phyloP scores from a whole-genome alignment of 192 early-diverging fungal species.

The Neocallimastix lanati region DNA sequence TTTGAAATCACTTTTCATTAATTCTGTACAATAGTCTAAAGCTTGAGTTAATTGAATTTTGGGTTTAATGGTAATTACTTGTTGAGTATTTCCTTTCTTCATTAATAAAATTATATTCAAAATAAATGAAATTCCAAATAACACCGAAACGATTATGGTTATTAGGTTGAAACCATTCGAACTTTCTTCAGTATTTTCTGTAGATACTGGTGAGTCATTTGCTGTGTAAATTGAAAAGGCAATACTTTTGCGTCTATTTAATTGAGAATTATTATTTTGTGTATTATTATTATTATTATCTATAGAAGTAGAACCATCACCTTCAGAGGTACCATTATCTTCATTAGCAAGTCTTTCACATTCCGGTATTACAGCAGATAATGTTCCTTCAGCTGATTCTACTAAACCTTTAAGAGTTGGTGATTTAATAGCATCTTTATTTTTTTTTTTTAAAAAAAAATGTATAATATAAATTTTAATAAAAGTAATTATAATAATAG shows the following conservation, averaged over 20 bases:
- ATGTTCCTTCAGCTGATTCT: not conserved
- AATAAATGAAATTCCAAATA: not conserved
- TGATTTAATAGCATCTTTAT: not conserved
- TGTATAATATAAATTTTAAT: too few relatives aligned
- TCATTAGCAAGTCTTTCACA: not conserved
- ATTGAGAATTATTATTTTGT: too few relatives aligned
- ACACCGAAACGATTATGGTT: not conserved
- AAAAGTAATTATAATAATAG: too few relatives aligned
- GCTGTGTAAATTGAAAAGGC: not conserved
- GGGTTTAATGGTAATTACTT: not conserved
- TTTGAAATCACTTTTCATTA: not conserved
- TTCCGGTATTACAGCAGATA: not conserved
- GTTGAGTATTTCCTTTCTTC: not conserved
- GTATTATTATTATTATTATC: too few relatives aligned
- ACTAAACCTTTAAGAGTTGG: not conserved
- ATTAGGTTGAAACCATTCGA: not conserved
- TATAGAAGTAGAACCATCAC: too few relatives aligned
- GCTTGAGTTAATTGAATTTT: not conserved
- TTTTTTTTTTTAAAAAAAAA: too few relatives aligned
- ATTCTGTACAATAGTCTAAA: not conserved
- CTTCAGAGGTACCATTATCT: not conserved
- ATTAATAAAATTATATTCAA: not conserved
- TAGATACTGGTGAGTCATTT: too few relatives aligned
- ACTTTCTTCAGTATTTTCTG: not conserved
- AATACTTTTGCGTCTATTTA: too few relatives aligned